Conservation (phyloP, 2,329 filamentous ascomycete genomes). For the Sclerotinia nivalis region DNA sequence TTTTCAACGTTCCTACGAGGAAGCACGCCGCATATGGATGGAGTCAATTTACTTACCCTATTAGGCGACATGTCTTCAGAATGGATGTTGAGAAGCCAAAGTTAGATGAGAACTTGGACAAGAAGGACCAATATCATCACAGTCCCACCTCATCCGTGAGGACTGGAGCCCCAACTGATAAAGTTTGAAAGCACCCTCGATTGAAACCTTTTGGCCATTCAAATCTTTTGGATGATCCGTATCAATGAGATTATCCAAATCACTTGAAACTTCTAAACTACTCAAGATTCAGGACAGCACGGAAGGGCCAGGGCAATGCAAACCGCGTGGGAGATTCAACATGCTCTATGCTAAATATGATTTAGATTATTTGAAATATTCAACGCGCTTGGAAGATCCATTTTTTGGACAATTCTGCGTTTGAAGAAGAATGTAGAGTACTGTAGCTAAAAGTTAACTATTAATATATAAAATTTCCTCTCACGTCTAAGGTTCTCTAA, state of each 20-base stretch:
- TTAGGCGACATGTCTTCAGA: slow-evolving; percentile 14
- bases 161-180: background rate
- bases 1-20: slow-evolving; percentile 22
- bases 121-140: background rate
- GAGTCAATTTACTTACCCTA: slow-evolving; percentile 13
- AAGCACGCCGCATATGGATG: slow-evolving; percentile 17
- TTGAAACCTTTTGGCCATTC: background rate
- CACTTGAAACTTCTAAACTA: background rate
- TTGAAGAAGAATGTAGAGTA: background rate
- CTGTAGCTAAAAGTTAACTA: background rate
- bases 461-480: background rate
- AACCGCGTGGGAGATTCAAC: no score
- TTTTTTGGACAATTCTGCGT: background rate
- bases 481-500: background rate
- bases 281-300: background rate
- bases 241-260: background rate
- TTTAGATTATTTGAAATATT: no score
- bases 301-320: no score
- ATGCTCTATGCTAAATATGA: no score
- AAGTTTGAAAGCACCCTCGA: background rate
- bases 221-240: background rate
- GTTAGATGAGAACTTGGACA: background rate
- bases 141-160: background rate
- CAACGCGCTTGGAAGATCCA: background rate
- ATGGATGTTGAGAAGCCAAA: slow-evolving; percentile 10